phyloP scores from a whole-genome alignment of 257 asterid species.

The Solanum pinnatisectum region DNA sequence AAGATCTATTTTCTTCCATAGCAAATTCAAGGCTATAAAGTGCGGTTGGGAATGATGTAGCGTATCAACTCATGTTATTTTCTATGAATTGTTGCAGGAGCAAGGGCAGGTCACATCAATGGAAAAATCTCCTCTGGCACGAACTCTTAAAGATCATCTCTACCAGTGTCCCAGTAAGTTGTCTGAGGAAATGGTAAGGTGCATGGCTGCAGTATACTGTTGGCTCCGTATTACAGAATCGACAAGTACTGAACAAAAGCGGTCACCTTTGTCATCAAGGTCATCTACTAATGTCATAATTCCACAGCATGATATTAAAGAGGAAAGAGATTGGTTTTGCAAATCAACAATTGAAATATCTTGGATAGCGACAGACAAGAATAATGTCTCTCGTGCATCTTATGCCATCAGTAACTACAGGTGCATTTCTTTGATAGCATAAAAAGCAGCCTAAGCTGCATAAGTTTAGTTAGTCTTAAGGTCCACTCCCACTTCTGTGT shows the following conservation, averaged over 20 bases:
- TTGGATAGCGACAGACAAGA: constrained; percentile 42
- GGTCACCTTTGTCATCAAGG: constrained; percentile 25
- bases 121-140: constrained; percentile 19
- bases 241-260: constrained; percentile 18
- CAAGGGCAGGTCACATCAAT: constrained; percentile 16
- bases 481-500: not conserved
- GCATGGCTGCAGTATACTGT: constrained; percentile 53
- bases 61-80: not conserved
- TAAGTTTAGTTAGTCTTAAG: not conserved
- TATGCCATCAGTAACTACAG: constrained; percentile 49
- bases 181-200: constrained; percentile 61
- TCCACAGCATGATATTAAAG: constrained; percentile 19
- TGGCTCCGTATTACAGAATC: constrained; percentile 36
- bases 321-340: constrained; percentile 30
- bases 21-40: not conserved
- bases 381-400: constrained; percentile 41
- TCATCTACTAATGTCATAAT: constrained; percentile 28
- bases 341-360: constrained; percentile 37
- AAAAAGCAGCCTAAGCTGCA: not conserved
- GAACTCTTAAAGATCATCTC: constrained; percentile 51
- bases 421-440: constrained; percentile 5
- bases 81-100: constrained; percentile 10
- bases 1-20: not conserved
- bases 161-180: constrained; percentile 59
- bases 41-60: not conserved